Evolutionary conservation across 1,284 basidiomycete species (phyloP), one percentile per base, ranked within the genome.

Genomic region (Heliocybe sulcata): DNA sequence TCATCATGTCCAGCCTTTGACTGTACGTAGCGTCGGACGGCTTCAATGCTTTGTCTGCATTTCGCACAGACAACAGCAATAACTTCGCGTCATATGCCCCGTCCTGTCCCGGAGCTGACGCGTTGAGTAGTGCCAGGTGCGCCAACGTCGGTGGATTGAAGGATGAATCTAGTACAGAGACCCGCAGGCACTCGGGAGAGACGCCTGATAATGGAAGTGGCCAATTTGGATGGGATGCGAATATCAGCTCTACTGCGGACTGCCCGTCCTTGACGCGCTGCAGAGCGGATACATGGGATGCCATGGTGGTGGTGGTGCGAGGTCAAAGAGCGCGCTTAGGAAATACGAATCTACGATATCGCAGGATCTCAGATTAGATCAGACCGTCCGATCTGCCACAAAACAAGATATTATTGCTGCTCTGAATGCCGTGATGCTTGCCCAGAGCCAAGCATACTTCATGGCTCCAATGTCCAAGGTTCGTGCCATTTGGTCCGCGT

Each of bases 111-210:
- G 54, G 23, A 55, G 38, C 38, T 11, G 52, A 11, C 9, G 35
- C 52, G 55, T 77, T 79, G 19, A 84, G 84, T 48, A 98, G 82
- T 0, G 90, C 86, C 55, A 89, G 77, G 66, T 99, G 95, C 0
- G 96, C 94, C 11, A 79, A 69, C 0, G 92, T 94, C 0, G 96
- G 96, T 1, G 96, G 95, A 64, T 99, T 98, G 74, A 94, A 98
- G 0, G 92, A 95, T 0, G 93, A 89, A 65, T 98, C 95, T 33
- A 98, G 79, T 19, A 97, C 77, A 8, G 84, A 77, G 51, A 90
- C 73, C 29, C 69, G 73, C 29, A 84, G 65, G 3, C 67, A 61
- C 6, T 26, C 19, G 16, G n/a, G 16, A 12, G 52, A 14, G 11
- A 22, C 14, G 3, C 22, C 19, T 3, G 3, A 4, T 29, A 62